Conservation (phyloP, 805 yeast species). For the Zygotorulaspora florentina region DNA sequence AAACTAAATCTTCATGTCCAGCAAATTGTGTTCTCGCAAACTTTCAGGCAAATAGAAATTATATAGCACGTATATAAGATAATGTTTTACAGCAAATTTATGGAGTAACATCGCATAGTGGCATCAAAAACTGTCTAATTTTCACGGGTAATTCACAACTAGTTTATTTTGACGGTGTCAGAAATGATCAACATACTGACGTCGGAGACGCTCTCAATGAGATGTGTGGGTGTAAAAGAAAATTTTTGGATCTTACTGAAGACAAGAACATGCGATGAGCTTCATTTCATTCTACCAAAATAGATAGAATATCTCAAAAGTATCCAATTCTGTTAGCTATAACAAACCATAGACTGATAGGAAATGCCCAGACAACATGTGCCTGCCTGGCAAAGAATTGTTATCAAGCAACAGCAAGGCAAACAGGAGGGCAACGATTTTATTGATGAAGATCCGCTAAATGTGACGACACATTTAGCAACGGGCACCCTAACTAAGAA, state of each 20-base stretch:
- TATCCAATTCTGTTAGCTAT: too few relatives aligned
- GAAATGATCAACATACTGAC: background rate
- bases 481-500: constrained; percentile 31
- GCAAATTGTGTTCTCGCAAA: background rate
- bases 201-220: background rate
- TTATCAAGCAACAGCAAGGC: constrained; percentile 17
- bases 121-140: too few relatives aligned
- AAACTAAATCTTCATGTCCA: background rate
- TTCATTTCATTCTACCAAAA: background rate
- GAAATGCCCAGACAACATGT: constrained; percentile 18
- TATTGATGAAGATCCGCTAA: constrained; percentile 31
- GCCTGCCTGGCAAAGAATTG: constrained; percentile 37
- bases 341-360: background rate
- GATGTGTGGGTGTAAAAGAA: constrained; percentile 14
- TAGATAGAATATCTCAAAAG: background rate
- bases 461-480: constrained; percentile 36
- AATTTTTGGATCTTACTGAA: background rate
- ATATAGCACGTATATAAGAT: background rate
- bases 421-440: constrained; percentile 3
- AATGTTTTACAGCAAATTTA: background rate
- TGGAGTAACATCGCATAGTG: too few relatives aligned
- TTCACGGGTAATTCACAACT: too few relatives aligned
- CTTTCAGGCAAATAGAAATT: background rate
- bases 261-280: constrained; percentile 9
- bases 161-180: too few relatives aligned